Conservation (phyloP, 2,329 filamentous ascomycete species). For the Bipolaris sorokiniana region DNA sequence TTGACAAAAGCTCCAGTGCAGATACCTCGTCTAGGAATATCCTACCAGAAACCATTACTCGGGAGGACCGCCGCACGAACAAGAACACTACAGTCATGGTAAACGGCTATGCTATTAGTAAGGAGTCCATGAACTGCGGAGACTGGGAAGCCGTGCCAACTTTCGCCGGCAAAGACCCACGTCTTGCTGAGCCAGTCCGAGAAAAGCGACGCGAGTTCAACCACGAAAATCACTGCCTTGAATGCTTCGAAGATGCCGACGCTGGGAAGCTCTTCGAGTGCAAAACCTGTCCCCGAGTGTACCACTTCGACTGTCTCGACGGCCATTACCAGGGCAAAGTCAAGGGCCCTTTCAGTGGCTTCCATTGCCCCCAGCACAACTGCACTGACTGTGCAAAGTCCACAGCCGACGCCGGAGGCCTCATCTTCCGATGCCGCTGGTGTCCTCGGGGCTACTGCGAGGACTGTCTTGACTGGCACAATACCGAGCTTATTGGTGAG, state of each 20-base stretch:
- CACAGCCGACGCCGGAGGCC: constrained; percentile 56
- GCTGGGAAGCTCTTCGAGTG: constrained; percentile 58
- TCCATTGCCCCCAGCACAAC: constrained; percentile 63
- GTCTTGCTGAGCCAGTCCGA: constrained; percentile 56
- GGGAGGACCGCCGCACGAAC: constrained; percentile 58
- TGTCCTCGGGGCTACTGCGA: constrained; percentile 65
- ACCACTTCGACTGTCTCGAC: constrained; percentile 60
- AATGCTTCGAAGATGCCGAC: constrained; percentile 53
- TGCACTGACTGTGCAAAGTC: constrained; percentile 62
- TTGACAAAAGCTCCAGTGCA: constrained; percentile 33
- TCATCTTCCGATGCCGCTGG: constrained; percentile 61
- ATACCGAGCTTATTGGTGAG: constrained; percentile 58
- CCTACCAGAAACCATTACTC: constrained; percentile 49
- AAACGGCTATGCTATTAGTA: constrained; percentile 62
- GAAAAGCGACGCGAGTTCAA: constrained; percentile 56
- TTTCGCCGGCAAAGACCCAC: constrained; percentile 61
- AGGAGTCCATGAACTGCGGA: constrained; percentile 60
- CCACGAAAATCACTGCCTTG: constrained; percentile 60
- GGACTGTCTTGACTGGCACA: constrained; percentile 63
- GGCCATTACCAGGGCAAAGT: constrained; percentile 51
- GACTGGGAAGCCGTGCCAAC: constrained; percentile 66
- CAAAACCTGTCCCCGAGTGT: constrained; percentile 61
- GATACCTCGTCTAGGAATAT: constrained; percentile 43
- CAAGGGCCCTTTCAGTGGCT: constrained; percentile 51
- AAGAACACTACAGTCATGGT: constrained; percentile 66